These are phyloP conservation scores for Fusarium caatingaense DNA, from an alignment of 2,329 filamentous ascomycete genomes.

Conservation along the genomic window DNA sequence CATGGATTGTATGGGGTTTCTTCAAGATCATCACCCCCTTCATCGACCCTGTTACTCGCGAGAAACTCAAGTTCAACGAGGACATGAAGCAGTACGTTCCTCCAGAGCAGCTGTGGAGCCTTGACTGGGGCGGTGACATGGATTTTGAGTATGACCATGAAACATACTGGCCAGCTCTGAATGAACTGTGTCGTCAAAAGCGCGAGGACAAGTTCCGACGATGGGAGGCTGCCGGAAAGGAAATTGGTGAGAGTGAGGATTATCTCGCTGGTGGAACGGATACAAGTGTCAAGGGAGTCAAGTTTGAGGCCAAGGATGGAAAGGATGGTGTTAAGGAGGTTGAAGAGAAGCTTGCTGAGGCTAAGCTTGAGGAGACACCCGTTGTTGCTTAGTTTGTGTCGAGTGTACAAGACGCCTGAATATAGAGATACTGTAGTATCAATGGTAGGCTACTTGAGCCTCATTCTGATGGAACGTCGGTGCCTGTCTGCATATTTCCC, in stretches of 20 bases:
- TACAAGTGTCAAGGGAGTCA: conserved; percentile 50
- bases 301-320: conserved; percentile 37
- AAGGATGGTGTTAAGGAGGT: conserved; percentile 38
- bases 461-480: background rate
- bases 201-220: conserved; percentile 71
- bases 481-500: background rate
- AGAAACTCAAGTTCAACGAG: conserved; percentile 98
- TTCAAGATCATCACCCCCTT: conserved; percentile 97
- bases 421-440: background rate
- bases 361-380: conserved; percentile 44
- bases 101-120: conserved; percentile 81
- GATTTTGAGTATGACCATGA: conserved; percentile 93
- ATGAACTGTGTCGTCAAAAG: conserved; percentile 74
- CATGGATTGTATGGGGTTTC: conserved; percentile 91
- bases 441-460: background rate
- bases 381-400: conserved; percentile 27
- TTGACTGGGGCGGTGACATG: conserved; percentile 78
- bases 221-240: conserved; percentile 84
- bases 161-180: conserved; percentile 88
- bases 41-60: conserved; percentile 91
- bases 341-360: conserved; percentile 46
- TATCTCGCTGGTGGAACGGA: conserved; percentile 77
- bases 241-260: conserved; percentile 86
- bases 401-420: background rate
- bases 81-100: conserved; percentile 87